Percentiles rank a stretch among this genome's conserved stretches.
phyloP scores from a whole-genome alignment of 139 green algal genomes.

The Pleodorina starrii region DNA sequence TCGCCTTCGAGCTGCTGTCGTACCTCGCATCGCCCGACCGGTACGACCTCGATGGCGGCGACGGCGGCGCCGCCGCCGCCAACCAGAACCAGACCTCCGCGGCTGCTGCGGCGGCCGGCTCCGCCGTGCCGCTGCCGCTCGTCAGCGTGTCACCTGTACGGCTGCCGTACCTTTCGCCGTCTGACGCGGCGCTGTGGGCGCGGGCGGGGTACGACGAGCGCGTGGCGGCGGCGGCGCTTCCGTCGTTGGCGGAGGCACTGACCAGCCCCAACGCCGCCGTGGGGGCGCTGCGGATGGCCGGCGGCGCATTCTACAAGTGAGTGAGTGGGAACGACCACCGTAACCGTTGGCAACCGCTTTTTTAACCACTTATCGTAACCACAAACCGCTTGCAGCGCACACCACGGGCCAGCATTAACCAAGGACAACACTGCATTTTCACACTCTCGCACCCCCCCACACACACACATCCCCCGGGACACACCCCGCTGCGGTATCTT shows the following conservation, averaged over 20 bases:
- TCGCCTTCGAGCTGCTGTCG: background rate
- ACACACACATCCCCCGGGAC: too few species aligned
- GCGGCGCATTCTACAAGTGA: conserved; percentile 21
- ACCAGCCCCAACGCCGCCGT: background rate
- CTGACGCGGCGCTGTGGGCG: background rate
- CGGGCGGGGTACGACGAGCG: background rate
- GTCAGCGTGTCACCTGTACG: conserved; percentile 16
- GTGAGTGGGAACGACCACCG: background rate
- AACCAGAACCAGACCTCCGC: background rate
- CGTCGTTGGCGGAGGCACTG: background rate
- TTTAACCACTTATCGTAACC: too few species aligned
- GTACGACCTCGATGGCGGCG: background rate
- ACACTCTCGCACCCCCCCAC: too few species aligned
- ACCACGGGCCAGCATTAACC: too few species aligned
- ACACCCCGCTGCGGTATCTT: too few species aligned
- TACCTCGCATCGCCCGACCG: conserved; percentile 12
- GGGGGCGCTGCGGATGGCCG: conserved; percentile 29
- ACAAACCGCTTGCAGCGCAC: too few species aligned
- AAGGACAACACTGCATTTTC: too few species aligned
- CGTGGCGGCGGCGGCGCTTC: background rate
- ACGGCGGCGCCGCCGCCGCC: background rate
- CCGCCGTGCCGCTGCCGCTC: background rate
- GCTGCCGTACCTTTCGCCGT: background rate
- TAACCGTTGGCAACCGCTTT: background rate
- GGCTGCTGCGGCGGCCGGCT: background rate